These are phyloP conservation scores for Hypoxylon sp. DNA, from an alignment of 2,329 filamentous ascomycete species.

Conservation along the genomic window DNA sequence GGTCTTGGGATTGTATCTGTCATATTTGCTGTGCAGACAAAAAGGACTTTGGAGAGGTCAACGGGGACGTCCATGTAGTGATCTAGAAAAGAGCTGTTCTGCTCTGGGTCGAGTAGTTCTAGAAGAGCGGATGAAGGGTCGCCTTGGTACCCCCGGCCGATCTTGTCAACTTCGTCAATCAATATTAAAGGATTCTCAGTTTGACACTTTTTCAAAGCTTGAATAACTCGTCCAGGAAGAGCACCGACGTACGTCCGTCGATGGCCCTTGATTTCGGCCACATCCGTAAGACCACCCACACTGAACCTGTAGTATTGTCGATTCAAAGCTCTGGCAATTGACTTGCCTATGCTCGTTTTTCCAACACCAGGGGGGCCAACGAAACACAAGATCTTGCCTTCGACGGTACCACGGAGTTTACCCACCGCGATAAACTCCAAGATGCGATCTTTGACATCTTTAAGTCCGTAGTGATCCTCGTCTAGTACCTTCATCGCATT, in stretches of 20 bases:
- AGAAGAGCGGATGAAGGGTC: slow-evolving; percentile 95
- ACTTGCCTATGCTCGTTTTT: slow-evolving; percentile 99
- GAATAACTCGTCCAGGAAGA: slow-evolving; percentile 94
- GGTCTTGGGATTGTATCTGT: slow-evolving; percentile 97
- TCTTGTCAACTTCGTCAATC: slow-evolving; percentile 98
- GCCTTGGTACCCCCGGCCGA: slow-evolving; percentile 94
- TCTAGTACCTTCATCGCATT: slow-evolving; percentile 92
- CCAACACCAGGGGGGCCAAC: slow-evolving; percentile 97
- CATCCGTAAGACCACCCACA: slow-evolving; percentile 95
- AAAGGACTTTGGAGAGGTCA: slow-evolving; percentile 96
- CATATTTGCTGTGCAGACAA: slow-evolving; percentile 99
- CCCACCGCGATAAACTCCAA: slow-evolving; percentile 98
- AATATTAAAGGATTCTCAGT: slow-evolving; percentile 97
- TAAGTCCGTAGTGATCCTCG: slow-evolving; percentile 95
- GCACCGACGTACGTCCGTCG: slow-evolving; percentile 96
- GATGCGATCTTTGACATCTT: slow-evolving; percentile 98
- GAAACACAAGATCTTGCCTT: slow-evolving; percentile 98
- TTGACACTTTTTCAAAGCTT: slow-evolving; percentile 98
- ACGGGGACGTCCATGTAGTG: slow-evolving; percentile 99
- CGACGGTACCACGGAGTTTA: slow-evolving; percentile 95
- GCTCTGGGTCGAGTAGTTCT: slow-evolving; percentile 94
- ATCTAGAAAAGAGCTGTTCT: slow-evolving; percentile 96
- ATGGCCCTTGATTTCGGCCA: slow-evolving; percentile 99
- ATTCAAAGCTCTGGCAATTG: slow-evolving; percentile 93
- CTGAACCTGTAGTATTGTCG: slow-evolving; percentile 98